Conservation (phyloP, 148 eudicot species). For the Chenopodium quinoa region DNA sequence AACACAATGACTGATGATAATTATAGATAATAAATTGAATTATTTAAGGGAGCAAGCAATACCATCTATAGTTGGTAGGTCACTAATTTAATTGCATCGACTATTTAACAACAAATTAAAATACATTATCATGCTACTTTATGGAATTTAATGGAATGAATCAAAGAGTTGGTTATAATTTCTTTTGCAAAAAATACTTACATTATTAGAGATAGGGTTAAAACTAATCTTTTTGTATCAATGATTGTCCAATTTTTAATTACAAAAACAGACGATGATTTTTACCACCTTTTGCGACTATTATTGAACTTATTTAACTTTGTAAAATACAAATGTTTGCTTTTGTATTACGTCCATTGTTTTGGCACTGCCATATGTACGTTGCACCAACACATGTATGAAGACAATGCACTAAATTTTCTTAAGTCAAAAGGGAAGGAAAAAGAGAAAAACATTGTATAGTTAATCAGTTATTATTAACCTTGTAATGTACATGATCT, state of each 20-base stretch:
- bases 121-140: neutral
- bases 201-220: neutral
- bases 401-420: neutral
- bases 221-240: neutral
- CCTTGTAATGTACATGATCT: too few relatives aligned
- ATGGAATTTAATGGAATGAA: neutral
- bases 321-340: neutral
- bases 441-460: too few relatives aligned
- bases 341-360: neutral
- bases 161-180: too few relatives aligned
- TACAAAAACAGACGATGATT: neutral
- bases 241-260: neutral
- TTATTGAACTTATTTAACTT: neutral
- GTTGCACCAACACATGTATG: neutral
- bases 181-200: neutral
- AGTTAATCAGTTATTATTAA: too few relatives aligned
- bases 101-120: neutral
- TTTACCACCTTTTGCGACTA: neutral
- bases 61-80: neutral
- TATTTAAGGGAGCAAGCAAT: neutral
- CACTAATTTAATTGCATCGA: neutral
- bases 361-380: neutral
- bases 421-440: neutral
- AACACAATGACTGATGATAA: neutral
- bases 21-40: too few relatives aligned